These are phyloP conservation scores for Prunus padus DNA, from an alignment of 306 rosid genomes.

Conservation along the genomic window DNA sequence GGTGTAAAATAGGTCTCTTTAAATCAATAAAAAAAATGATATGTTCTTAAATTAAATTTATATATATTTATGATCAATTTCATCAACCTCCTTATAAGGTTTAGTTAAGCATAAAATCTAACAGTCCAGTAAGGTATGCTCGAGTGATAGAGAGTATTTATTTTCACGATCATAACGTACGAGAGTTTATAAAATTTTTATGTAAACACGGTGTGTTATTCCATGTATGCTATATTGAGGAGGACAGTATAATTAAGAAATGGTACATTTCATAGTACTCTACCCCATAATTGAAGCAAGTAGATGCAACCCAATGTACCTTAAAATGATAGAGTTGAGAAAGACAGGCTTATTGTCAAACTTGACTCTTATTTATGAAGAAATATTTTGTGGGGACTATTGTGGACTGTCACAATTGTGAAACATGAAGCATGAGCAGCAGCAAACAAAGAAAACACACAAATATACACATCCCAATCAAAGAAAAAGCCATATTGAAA, in stretches of 20 bases:
- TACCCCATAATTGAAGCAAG: not conserved
- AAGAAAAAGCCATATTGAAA: conserved; percentile 37
- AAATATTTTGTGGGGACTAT: conserved; percentile 34
- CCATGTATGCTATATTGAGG: not conserved
- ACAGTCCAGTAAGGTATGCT: no score
- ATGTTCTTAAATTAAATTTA: no score
- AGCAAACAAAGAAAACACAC: conserved; percentile 22
- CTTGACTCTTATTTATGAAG: conserved; percentile 6
- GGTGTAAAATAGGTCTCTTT: no score
- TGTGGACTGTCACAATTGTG: conserved; percentile 25
- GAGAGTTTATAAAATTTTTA: no score
- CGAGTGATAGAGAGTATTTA: no score
- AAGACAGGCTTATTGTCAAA: conserved; percentile 22
- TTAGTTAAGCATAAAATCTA: no score
- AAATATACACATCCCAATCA: conserved; percentile 25
- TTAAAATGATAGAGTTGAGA: conserved; percentile 26
- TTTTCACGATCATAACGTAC: no score
- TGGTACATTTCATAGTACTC: not conserved
- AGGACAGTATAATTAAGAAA: conserved; percentile 1
- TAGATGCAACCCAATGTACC: not conserved
- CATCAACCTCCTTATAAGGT: no score
- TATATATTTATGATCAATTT: no score
- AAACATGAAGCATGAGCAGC: conserved; percentile 6
- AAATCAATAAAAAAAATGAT: no score
- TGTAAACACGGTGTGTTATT: not conserved